These are phyloP conservation scores for Penicillium sp. DNA, from an alignment of 2,329 filamentous ascomycete species.

Conservation along the genomic window DNA sequence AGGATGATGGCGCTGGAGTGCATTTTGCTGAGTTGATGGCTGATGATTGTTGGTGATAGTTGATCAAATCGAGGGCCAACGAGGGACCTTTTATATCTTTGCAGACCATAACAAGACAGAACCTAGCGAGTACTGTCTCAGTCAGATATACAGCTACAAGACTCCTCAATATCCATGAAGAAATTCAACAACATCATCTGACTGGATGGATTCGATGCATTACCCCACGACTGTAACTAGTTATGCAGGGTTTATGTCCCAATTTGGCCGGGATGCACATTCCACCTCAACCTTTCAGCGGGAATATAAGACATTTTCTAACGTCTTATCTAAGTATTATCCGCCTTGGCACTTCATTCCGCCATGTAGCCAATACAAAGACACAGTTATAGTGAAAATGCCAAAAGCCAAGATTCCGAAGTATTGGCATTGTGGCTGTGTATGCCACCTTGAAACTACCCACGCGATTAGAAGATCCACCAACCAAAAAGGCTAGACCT, in stretches of 20 bases:
- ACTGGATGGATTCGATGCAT: constrained; percentile 1
- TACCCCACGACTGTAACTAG: not conserved
- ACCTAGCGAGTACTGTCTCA: not conserved
- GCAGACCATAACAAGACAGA: not conserved
- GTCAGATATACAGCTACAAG: not conserved
- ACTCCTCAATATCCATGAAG: constrained; percentile 4
- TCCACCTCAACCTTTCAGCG: not conserved
- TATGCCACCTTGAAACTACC: not conserved
- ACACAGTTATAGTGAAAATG: not conserved
- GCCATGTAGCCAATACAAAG: not conserved
- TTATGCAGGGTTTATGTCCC: not conserved
- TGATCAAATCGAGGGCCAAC: not conserved
- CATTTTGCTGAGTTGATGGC: constrained; percentile 5
- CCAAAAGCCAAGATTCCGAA: constrained; percentile 2
- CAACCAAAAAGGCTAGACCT: not conserved
- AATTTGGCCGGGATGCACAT: not conserved
- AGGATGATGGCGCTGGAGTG: constrained; percentile 8
- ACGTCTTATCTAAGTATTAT: not conserved
- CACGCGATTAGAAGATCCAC: constrained; percentile 3
- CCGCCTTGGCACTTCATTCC: not conserved
- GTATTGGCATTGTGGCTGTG: constrained; percentile 9
- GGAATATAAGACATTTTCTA: constrained; percentile 10
- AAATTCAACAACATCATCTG: not conserved
- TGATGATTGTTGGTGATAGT: constrained; percentile 1
- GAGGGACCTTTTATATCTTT: constrained; percentile 3